phyloP scores from a whole-genome alignment of 2,329 filamentous ascomycete genomes.

The Ploettnerulaceae sp. region DNA sequence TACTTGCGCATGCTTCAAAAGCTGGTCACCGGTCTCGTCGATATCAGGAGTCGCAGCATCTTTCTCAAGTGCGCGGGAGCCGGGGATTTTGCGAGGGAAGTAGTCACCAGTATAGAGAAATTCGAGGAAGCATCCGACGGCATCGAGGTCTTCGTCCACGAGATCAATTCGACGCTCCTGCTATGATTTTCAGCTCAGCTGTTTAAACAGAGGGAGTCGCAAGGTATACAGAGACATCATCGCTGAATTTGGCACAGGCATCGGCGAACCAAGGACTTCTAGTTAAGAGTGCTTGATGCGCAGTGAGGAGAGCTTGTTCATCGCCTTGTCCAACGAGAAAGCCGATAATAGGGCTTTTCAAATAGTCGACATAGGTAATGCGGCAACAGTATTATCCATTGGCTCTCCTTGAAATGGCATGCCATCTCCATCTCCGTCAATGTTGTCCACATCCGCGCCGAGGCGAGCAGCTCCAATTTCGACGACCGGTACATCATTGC shows the following conservation, averaged over 20 bases:
- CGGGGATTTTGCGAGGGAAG: slow-evolving; percentile 65
- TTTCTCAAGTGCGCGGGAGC: slow-evolving; percentile 62
- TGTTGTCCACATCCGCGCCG: not conserved
- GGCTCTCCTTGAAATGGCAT: slow-evolving; percentile 23
- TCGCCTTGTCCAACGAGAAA: slow-evolving; percentile 60
- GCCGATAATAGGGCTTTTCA: slow-evolving; percentile 65
- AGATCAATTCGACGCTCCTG: slow-evolving; percentile 66
- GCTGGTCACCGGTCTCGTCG: slow-evolving; percentile 75
- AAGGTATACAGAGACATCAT: slow-evolving; percentile 53
- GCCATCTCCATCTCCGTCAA: slow-evolving; percentile 14
- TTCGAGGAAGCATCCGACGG: slow-evolving; percentile 74
- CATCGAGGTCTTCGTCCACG: slow-evolving; percentile 61
- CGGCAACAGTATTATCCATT: slow-evolving; percentile 23
- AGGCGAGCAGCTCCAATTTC: slow-evolving; percentile 26
- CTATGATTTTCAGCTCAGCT: not conserved
- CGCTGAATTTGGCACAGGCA: slow-evolving; percentile 55
- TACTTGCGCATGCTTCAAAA: slow-evolving; percentile 82
- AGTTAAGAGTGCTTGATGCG: slow-evolving; percentile 71
- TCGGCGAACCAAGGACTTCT: slow-evolving; percentile 72
- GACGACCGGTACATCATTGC: slow-evolving; percentile 23
- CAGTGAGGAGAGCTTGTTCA: slow-evolving; percentile 59
- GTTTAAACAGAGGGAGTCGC: not conserved
- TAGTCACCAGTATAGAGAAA: slow-evolving; percentile 84
- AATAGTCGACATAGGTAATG: slow-evolving; percentile 49
- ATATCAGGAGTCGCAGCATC: slow-evolving; percentile 60